Evolutionary conservation across 2,329 filamentous ascomycete species (phyloP).

Genomic region (Bipolaris bicolor): DNA sequence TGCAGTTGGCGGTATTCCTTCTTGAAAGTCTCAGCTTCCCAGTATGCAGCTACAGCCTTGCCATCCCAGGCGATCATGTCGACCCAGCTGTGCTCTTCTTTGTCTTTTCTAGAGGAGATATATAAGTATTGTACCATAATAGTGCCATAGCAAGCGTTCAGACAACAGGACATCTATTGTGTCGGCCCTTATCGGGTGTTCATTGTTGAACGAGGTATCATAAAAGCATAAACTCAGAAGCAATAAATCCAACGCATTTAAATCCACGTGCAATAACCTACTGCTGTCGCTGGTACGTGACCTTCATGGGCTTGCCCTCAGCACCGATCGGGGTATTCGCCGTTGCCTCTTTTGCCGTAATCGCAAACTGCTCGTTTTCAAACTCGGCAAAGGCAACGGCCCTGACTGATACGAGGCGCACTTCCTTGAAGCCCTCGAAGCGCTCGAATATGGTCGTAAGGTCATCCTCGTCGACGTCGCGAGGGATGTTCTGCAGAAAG

Average conservation of each 20-base stretch:
- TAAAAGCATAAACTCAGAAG: constrained; percentile 32
- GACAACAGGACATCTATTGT: constrained; percentile 18
- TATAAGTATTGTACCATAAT: constrained; percentile 21
- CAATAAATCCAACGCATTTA: constrained; percentile 20
- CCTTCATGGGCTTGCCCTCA: constrained; percentile 80
- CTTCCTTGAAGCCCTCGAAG: constrained; percentile 94
- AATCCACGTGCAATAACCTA: constrained; percentile 51
- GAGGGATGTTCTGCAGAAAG: constrained; percentile 90
- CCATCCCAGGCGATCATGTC: background rate
- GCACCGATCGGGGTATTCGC: constrained; percentile 81
- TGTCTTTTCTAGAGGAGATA: constrained; percentile 3
- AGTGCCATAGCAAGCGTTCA: constrained; percentile 13
- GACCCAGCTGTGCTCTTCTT: background rate
- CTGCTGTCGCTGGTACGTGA: constrained; percentile 88
- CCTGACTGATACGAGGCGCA: constrained; percentile 83
- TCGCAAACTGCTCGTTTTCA: constrained; percentile 85
- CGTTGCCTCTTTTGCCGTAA: constrained; percentile 91
- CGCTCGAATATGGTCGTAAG: constrained; percentile 82
- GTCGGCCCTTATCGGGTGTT: constrained; percentile 13
- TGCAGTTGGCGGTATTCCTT: background rate
- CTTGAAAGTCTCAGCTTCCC: constrained; percentile 3
- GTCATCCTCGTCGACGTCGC: constrained; percentile 80
- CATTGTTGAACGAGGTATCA: constrained; percentile 24
- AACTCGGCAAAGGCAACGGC: constrained; percentile 98
- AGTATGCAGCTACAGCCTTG: constrained; percentile 1